These are phyloP conservation scores for Stemphylium vesicarium DNA, from an alignment of 2,329 filamentous ascomycete species.

Conservation along the genomic window DNA sequence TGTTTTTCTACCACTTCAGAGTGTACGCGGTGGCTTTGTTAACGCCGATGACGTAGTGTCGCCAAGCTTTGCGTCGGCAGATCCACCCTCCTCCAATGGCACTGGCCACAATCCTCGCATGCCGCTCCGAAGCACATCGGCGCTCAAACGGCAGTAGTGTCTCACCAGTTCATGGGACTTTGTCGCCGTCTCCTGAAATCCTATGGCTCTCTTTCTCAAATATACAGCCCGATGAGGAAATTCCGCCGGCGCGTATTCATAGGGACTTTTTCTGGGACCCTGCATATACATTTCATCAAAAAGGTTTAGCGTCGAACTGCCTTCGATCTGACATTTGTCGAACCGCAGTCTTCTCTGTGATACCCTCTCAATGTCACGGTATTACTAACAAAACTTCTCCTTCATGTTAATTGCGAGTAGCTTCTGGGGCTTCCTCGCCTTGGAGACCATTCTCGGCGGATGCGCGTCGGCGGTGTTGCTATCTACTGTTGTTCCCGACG, in stretches of 20 bases:
- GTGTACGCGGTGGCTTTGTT: not conserved
- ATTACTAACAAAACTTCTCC: conserved; percentile 6
- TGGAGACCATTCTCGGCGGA: conserved; percentile 10
- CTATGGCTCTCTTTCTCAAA: not conserved
- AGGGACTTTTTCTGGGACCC: conserved; percentile 4
- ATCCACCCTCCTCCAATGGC: not conserved
- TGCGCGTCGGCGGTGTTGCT: conserved; percentile 10
- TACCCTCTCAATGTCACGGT: conserved; percentile 7
- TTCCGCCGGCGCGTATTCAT: conserved; percentile 2
- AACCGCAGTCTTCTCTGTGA: conserved; percentile 8
- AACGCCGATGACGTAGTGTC: conserved; percentile 5
- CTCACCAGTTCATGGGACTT: no score
- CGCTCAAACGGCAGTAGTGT: not conserved
- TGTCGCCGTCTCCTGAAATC: no score
- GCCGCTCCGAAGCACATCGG: not conserved
- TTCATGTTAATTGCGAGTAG: conserved; percentile 20
- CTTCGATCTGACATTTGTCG: conserved; percentile 12
- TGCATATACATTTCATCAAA: conserved; percentile 29
- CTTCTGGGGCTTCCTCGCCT: conserved; percentile 22
- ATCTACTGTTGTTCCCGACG: conserved; percentile 6
- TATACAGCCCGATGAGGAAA: not conserved
- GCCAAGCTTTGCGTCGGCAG: not conserved
- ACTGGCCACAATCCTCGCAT: not conserved
- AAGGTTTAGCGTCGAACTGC: conserved; percentile 27
- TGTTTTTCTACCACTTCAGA: not conserved